Evolutionary conservation across 2,329 filamentous ascomycete species (phyloP).

Genomic region (Pseudomassariella vexata): DNA sequence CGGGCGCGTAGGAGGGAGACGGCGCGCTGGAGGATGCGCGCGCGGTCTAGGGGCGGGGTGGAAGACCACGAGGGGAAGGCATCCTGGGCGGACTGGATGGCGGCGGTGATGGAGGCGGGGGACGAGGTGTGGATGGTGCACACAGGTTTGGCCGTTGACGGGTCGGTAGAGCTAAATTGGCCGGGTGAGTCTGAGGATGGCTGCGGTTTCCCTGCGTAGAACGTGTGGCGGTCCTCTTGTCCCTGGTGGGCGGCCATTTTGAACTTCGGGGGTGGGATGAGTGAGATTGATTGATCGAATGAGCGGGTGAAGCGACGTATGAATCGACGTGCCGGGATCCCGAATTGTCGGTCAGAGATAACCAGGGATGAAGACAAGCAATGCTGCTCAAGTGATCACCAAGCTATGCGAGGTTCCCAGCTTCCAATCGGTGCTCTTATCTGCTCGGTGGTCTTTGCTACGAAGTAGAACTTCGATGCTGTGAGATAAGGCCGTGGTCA

Average conservation of each 20-base stretch:
- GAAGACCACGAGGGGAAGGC: constrained; percentile 74
- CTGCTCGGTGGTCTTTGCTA: too few relatives aligned
- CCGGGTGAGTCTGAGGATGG: constrained; percentile 49
- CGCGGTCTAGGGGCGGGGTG: constrained; percentile 67
- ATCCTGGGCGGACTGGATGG: constrained; percentile 62
- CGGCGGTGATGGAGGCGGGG: constrained; percentile 60
- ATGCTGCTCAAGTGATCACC: too few relatives aligned
- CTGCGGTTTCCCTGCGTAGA: constrained; percentile 68
- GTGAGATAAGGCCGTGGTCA: too few relatives aligned
- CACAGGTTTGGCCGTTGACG: constrained; percentile 62
- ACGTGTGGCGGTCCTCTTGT: constrained; percentile 53
- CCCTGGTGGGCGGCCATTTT: constrained; percentile 15
- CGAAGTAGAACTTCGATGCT: too few relatives aligned
- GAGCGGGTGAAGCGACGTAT: too few relatives aligned
- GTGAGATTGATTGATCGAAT: too few relatives aligned
- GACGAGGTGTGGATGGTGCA: constrained; percentile 70
- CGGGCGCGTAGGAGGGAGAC: constrained; percentile 66
- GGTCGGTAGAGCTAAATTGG: constrained; percentile 69
- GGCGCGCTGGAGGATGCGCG: constrained; percentile 72
- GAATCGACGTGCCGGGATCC: too few relatives aligned
- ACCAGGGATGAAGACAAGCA: too few relatives aligned
- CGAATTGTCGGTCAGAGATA: too few relatives aligned
- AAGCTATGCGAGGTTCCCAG: too few relatives aligned
- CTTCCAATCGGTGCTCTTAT: too few relatives aligned
- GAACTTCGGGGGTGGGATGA: too few relatives aligned